phyloP scores from a whole-genome alignment of 2,329 filamentous ascomycete genomes.

The Dendryphion nanum region DNA sequence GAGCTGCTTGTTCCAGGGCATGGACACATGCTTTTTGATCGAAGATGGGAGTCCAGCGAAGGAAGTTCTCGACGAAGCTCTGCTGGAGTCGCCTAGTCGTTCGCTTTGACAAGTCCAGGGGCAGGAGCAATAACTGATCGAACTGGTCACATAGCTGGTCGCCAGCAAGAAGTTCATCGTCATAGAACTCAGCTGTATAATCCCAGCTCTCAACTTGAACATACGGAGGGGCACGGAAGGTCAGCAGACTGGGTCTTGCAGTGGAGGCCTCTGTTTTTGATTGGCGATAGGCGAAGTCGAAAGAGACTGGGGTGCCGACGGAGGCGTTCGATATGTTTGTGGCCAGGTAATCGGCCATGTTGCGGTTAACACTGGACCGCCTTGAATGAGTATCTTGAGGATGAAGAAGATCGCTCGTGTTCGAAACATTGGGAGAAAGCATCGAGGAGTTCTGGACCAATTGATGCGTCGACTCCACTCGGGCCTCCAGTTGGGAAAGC shows the following conservation, averaged over 20 bases:
- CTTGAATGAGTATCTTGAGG: conserved; percentile 9
- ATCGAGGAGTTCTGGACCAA: conserved; percentile 13
- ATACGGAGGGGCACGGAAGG: conserved; percentile 20
- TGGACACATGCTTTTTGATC: conserved; percentile 18
- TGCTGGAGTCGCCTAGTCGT: conserved; percentile 23
- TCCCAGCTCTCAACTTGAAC: conserved; percentile 27
- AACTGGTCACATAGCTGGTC: conserved; percentile 23
- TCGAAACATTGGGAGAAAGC: conserved; percentile 15
- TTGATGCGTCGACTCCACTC: conserved; percentile 18
- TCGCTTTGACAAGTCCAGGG: conserved; percentile 16
- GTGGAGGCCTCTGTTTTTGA: conserved; percentile 23
- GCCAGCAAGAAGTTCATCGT: conserved; percentile 24
- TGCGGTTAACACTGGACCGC: conserved; percentile 17
- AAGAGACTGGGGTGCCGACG: conserved; percentile 12
- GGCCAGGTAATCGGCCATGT: conserved; percentile 11
- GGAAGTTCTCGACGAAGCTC: conserved; percentile 26
- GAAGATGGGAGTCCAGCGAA: conserved; percentile 27
- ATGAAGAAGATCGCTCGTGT: conserved; percentile 11
- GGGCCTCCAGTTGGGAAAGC: conserved; percentile 21
- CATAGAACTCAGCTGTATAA: conserved; percentile 26
- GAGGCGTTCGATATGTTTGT: conserved; percentile 10
- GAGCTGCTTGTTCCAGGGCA: conserved; percentile 16
- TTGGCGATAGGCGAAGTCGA: conserved; percentile 26
- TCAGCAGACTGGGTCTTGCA: conserved; percentile 21
- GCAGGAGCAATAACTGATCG: conserved; percentile 12